A percentile compares a stretch with the other conserved stretches of the same genome.
These are phyloP conservation scores for Verruconis gallopava DNA, from an alignment of 2,329 filamentous ascomycete species.

Conservation along the genomic window DNA sequence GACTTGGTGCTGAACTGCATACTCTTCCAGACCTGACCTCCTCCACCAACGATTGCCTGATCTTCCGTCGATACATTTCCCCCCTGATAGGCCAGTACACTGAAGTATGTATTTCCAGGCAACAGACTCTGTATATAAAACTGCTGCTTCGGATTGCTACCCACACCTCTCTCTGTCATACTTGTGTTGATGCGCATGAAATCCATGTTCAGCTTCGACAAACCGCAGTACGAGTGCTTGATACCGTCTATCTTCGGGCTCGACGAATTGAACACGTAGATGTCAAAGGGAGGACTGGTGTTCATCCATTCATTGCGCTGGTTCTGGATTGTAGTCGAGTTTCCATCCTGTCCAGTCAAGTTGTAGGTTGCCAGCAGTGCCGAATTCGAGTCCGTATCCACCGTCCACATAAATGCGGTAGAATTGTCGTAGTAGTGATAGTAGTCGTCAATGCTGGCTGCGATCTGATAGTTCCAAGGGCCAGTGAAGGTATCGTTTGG, in stretches of 20 bases:
- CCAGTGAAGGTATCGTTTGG: slow-evolving; percentile 45
- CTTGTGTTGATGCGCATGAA: slow-evolving; percentile 39
- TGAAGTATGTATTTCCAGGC: slow-evolving; percentile 54
- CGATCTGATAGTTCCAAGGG: slow-evolving; percentile 68
- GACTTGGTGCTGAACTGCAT: slow-evolving; percentile 68
- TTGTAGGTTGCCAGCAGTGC: slow-evolving; percentile 70
- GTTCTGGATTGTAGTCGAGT: slow-evolving; percentile 19
- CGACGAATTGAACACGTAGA: slow-evolving; percentile 60
- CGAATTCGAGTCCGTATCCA: slow-evolving; percentile 72
- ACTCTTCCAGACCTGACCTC: slow-evolving; percentile 59
- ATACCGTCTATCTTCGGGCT: slow-evolving; percentile 53
- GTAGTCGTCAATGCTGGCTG: slow-evolving; percentile 69
- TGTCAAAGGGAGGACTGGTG: slow-evolving; percentile 51
- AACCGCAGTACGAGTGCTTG: slow-evolving; percentile 68
- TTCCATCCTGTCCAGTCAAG: slow-evolving; percentile 41
- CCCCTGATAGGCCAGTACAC: slow-evolving; percentile 43
- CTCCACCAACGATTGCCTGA: slow-evolving; percentile 45
- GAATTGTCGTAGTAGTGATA: slow-evolving; percentile 40
- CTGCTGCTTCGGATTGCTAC: slow-evolving; percentile 66
- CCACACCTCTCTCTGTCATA: slow-evolving; percentile 56
- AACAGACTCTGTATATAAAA: slow-evolving; percentile 74
- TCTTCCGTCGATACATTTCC: slow-evolving; percentile 14
- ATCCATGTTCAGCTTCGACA: slow-evolving; percentile 53
- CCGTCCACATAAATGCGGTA: slow-evolving; percentile 53
- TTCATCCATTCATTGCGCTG: slow-evolving; percentile 43